Base-by-base conservation (phyloP, 768 basidiomycete species). In the Lentinula detonsa region DNA sequence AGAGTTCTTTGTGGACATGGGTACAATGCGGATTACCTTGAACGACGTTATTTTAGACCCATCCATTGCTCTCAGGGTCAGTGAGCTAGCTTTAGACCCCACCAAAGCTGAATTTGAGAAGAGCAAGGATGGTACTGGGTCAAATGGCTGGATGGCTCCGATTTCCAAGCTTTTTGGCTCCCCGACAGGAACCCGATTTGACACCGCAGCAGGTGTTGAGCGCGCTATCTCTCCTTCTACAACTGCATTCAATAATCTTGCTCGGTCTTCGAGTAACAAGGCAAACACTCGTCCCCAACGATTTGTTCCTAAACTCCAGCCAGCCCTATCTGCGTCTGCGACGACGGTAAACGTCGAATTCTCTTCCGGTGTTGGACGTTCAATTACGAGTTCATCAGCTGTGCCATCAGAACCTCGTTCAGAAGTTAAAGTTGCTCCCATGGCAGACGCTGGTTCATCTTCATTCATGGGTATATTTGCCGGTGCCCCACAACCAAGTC, bases 291-390 rank as follows among this genome's bases (percentile, higher is more conserved):
- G 72, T 31, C 70, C 74, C 2, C 65, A 78, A 13, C 80, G 84
- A 31, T 72, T 83, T 5, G 87, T 85, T 23, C 91, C 89, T 2
- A 98, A 98, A 71, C 80, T 90, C 31, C 84, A 85, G 0, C 90
- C 95, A 2, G 93, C 91, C 10, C 82, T 94, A 34, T 87, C 90
- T 10, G 93, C 97, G 9, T 92, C 91, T 21, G 80, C 91, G 2
- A 95, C 91, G 53, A 95, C 93, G 1, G 95, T 98, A 66, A 97
- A 95, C 61, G 96, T 99, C 60, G 95, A 97, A 76, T 98, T 98
- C 73, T 91, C 87, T 3, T 74, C 83, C 1, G 90, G 84, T 9
- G 76, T 80, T 11, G 81, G 85, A n/a, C 75, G 82, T 62, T 81
- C 83, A 6, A 74, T 84, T 58, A 79, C 81, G 21, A 81, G 73